Conservation (phyloP, 208 protist genomes). For the Tetramitus jugosus region DNA sequence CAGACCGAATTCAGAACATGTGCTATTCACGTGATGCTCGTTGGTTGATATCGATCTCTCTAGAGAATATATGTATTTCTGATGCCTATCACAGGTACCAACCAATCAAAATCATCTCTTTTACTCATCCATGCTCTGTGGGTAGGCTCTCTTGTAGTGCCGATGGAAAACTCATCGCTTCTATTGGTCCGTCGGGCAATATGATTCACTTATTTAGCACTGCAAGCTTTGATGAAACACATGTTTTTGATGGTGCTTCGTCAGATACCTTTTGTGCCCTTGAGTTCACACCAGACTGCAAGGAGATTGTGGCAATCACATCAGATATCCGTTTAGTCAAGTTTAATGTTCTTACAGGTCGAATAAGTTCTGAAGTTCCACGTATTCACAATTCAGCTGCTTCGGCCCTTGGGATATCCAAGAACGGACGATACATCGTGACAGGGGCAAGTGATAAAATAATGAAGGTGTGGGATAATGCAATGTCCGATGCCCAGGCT, state of each 20-base stretch:
- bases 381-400: background rate
- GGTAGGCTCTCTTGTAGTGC: too few relatives aligned
- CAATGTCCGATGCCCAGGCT: background rate
- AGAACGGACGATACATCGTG: conserved; percentile 18
- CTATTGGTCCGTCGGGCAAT: background rate
- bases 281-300: background rate
- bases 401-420: background rate
- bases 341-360: background rate
- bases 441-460: background rate
- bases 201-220: background rate
- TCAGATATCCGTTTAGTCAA: background rate
- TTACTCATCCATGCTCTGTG: background rate
- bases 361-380: background rate
- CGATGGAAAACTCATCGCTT: conserved; percentile 18
- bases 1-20: background rate
- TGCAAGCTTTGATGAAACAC: background rate
- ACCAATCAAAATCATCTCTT: conserved; percentile 10
- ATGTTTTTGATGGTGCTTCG: background rate
- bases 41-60: background rate
- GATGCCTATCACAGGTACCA: conserved; percentile 17
- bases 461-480: conserved; percentile 16
- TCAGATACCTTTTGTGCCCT: background rate
- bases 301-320: conserved; percentile 6
- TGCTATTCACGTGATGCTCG: background rate
- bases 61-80: background rate